These are phyloP conservation scores for Macrophomina phaseolina DNA, from an alignment of 2,329 filamentous ascomycete genomes.

Conservation along the genomic window DNA sequence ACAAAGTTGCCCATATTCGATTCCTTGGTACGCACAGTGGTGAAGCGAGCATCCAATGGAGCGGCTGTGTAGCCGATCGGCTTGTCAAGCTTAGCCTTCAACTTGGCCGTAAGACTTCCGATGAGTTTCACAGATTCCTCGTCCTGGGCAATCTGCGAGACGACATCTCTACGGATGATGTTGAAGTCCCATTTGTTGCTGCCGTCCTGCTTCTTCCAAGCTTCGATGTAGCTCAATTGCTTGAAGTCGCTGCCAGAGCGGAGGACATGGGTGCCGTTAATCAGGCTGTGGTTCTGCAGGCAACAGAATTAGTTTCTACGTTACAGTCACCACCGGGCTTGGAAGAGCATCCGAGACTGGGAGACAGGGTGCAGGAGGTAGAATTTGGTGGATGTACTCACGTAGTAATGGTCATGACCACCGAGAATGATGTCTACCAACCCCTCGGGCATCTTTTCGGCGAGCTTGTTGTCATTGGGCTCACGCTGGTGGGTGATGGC, in stretches of 20 bases:
- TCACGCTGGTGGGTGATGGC: slow-evolving; percentile 86
- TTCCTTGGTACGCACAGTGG: slow-evolving; percentile 76
- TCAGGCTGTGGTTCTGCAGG: slow-evolving; percentile 62
- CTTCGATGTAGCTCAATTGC: slow-evolving; percentile 87
- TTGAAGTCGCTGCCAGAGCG: slow-evolving; percentile 91
- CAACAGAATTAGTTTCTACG: not conserved
- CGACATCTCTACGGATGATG: slow-evolving; percentile 76
- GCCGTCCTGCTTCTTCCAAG: slow-evolving; percentile 61
- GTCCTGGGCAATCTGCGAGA: slow-evolving; percentile 71
- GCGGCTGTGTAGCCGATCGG: slow-evolving; percentile 82
- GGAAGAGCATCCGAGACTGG: not conserved
- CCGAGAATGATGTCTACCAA: slow-evolving; percentile 85
- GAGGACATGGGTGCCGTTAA: slow-evolving; percentile 83
- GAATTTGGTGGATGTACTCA: not conserved
- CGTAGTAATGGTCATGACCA: slow-evolving; percentile 90
- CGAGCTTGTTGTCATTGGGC: slow-evolving; percentile 87
- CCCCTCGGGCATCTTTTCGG: slow-evolving; percentile 70
- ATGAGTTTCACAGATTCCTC: slow-evolving; percentile 66
- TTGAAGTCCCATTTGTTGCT: slow-evolving; percentile 74
- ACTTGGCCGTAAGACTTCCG: slow-evolving; percentile 70
- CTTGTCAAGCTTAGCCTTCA: slow-evolving; percentile 79
- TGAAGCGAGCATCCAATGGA: slow-evolving; percentile 85
- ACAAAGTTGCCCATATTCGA: slow-evolving; percentile 91
- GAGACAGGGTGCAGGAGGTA: not conserved
- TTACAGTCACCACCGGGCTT: too few relatives aligned